Percentiles rank a stretch among this genome's conserved stretches.
Conservation (phyloP, 1,284 basidiomycete genomes). For the Stygiomarasmius scandens region DNA sequence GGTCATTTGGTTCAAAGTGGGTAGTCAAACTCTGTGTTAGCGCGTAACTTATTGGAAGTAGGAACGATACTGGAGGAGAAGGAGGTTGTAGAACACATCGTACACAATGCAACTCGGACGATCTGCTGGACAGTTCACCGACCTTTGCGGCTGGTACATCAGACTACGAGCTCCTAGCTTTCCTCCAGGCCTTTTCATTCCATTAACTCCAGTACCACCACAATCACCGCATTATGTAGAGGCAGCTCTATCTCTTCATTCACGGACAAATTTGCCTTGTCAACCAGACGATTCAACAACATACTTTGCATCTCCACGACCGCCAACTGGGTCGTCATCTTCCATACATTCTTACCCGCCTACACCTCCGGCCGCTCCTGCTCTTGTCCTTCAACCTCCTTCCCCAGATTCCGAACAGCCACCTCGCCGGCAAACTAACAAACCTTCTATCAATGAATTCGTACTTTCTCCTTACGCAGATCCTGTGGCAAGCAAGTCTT, state of each 20-base stretch:
- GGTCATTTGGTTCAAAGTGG: constrained; percentile 76
- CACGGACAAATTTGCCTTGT: constrained; percentile 50
- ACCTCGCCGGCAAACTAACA: constrained; percentile 1
- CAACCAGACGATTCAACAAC: not conserved
- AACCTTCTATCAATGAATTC: constrained; percentile 57
- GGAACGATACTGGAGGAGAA: constrained; percentile 75
- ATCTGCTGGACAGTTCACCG: constrained; percentile 75
- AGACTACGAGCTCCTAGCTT: constrained; percentile 68
- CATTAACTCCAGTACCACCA: constrained; percentile 58
- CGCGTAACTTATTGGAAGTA: too few relatives aligned
- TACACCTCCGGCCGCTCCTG: constrained; percentile 49
- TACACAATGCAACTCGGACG: constrained; percentile 62
- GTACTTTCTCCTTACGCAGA: constrained; percentile 58
- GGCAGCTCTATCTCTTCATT: constrained; percentile 63
- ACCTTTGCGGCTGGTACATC: constrained; percentile 81
- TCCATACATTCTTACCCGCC: constrained; percentile 69
- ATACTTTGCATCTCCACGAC: constrained; percentile 28
- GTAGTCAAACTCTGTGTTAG: too few relatives aligned
- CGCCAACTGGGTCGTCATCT: constrained; percentile 35
- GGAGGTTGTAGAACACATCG: constrained; percentile 73
- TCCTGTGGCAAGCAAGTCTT: constrained; percentile 40
- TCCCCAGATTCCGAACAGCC: constrained; percentile 30
- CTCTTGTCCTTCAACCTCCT: constrained; percentile 42
- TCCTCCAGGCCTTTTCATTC: constrained; percentile 65
- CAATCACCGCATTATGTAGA: constrained; percentile 60